Conservation (phyloP, 805 yeast species). For the Clavispora carvajalis region DNA sequence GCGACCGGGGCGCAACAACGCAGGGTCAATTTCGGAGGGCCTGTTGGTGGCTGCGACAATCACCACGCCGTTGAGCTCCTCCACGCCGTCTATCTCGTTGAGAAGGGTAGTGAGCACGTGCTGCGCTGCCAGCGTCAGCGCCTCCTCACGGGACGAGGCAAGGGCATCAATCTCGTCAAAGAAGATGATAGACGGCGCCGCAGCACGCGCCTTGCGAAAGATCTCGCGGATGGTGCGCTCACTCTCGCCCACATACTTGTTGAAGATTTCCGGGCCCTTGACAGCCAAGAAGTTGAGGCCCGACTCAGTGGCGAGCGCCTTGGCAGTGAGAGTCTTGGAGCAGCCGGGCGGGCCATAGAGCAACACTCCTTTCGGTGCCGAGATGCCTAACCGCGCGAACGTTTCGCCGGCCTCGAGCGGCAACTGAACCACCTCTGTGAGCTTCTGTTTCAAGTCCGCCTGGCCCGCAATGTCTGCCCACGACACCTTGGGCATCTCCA, state of each 20-base stretch:
- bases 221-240: conserved; percentile 92
- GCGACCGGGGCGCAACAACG: conserved; percentile 91
- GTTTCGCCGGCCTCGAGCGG: conserved; percentile 81
- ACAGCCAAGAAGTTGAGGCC: conserved; percentile 92
- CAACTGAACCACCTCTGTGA: conserved; percentile 85
- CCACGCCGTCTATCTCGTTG: conserved; percentile 97
- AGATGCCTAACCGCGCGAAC: conserved; percentile 70
- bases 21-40: conserved; percentile 91
- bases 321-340: conserved; percentile 91
- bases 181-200: conserved; percentile 89
- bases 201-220: conserved; percentile 89
- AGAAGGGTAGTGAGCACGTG: conserved; percentile 86
- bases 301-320: conserved; percentile 92
- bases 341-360: conserved; percentile 99
- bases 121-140: conserved; percentile 63
- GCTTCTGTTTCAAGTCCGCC: conserved; percentile 68
- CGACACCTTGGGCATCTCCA: conserved; percentile 89
- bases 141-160: conserved; percentile 66
- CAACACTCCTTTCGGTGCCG: conserved; percentile 89
- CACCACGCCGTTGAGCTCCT: conserved; percentile 87
- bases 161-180: conserved; percentile 97
- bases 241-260: conserved; percentile 93
- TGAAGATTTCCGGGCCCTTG: conserved; percentile 94
- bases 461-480: conserved; percentile 98
- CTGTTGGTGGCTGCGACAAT: conserved; percentile 95